A percentile compares a stretch with the other conserved stretches of the same genome.
phyloP scores from a whole-genome alignment of 23 red algal species.

The Gracilaria gracilis region DNA sequence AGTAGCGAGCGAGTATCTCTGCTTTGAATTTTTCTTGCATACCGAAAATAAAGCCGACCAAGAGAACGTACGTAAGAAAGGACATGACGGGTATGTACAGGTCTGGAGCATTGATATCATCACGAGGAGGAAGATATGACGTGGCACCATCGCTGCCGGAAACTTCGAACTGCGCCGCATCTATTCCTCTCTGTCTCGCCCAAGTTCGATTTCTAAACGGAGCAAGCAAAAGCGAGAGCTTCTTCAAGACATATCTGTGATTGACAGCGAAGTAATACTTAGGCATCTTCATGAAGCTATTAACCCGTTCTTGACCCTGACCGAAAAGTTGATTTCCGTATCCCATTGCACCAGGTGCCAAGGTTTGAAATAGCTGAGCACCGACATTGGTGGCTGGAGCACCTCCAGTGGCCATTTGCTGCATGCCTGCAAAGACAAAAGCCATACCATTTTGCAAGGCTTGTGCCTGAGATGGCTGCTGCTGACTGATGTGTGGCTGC shows the following conservation, averaged over 20 bases:
- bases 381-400: constrained; percentile 45
- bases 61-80: constrained; percentile 93
- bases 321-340: constrained; percentile 52
- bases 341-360: constrained; percentile 59
- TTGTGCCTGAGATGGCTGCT: background rate
- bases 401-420: constrained; percentile 28
- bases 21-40: constrained; percentile 85
- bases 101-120: constrained; percentile 98
- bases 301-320: constrained; percentile 18
- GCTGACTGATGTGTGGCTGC: constrained; percentile 40
- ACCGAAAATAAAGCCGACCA: constrained; percentile 94
- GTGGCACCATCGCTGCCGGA: constrained; percentile 67
- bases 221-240: constrained; percentile 81
- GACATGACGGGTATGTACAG: constrained; percentile 97
- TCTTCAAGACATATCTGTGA: constrained; percentile 88
- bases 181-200: constrained; percentile 45
- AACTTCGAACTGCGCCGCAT: constrained; percentile 61
- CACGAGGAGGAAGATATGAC: constrained; percentile 82
- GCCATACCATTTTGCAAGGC: constrained; percentile 42
- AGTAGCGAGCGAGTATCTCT: constrained; percentile 82
- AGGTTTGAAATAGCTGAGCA: constrained; percentile 60
- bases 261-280: constrained; percentile 98
- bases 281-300: constrained; percentile 75
- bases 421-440: constrained; percentile 55
- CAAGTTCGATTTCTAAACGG: constrained; percentile 81